Evolutionary conservation across 208 protist species (phyloP), one percentile per base, ranked within the genome.

Genomic region (Acanthamoeba castellanii): DNA sequence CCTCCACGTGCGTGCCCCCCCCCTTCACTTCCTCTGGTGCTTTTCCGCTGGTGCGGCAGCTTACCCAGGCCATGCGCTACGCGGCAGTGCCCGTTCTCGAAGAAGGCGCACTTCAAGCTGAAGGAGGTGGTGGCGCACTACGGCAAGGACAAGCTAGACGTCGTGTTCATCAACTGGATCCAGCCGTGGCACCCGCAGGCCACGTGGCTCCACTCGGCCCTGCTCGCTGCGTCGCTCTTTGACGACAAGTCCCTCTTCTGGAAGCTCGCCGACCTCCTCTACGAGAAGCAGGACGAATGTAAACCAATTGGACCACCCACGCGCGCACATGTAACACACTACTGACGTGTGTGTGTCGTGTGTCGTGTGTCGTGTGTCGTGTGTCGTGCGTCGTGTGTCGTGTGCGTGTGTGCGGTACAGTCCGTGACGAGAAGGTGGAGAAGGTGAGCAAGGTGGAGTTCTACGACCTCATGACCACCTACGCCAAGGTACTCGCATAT

Each of bases 181-280:
- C 85, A 92, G 85, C 85, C 85, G 32, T 92, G 85, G 85, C 85
- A 92, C 85, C 59, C 52, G 9, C 85, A 92, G 85, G 85, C 85
- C 34, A 32, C 85, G 37, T 92, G 85, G 85, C 59, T 92, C 45
- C 85, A 92, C 85, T 74, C 55, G 32, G 85, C 85, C 25, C 9
- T 55, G 85, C 85, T 92, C 42, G 85, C 85, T 11, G 85, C 85
- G 3, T 92, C 85, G 9, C 55, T 92, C 22, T 74, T 20, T 27
- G 85, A 92, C 3, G 85, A 92, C 37, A 66, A 66, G 59, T 74
- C 85, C 20, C 55, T 74, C 59, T 92, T 76, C 64, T 92, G 85
- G 85, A 92, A 92, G 64, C 55, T 92, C 9, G n/a, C 64, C 22
- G 85, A 92, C 61, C 42, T 92, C 3, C 85, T 92, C 85, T 92